A percentile compares a stretch with the other conserved stretches of the same genome.
Evolutionary conservation across 2,329 filamentous ascomycete species (phyloP).

Genomic region (Neofusicoccum umdonicola): DNA sequence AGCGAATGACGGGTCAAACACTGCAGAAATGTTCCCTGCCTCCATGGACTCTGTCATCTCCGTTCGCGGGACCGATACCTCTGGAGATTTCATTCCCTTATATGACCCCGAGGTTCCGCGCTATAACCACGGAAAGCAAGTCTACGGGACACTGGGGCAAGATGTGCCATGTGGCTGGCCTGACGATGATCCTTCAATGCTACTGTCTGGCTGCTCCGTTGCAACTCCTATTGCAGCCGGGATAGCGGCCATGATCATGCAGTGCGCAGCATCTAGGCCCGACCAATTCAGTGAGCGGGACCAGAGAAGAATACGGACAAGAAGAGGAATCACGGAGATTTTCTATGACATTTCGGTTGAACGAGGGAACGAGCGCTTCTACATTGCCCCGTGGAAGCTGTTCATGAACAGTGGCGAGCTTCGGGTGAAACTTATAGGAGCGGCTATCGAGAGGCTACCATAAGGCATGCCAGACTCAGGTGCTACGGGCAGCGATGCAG

Average conservation of each 20-base stretch:
- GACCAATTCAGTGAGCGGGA: not conserved
- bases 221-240: not conserved
- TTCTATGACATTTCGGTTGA: not conserved
- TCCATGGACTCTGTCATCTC: not conserved
- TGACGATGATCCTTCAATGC: not conserved
- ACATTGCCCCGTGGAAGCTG: not conserved
- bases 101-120: not conserved
- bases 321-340: not conserved
- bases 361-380: not conserved
- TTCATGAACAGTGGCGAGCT: not conserved
- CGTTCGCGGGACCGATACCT: not conserved
- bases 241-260: not conserved
- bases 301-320: not conserved
- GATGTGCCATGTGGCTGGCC: not conserved
- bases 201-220: not conserved
- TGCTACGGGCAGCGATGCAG: not conserved
- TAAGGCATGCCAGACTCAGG: not conserved
- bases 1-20: not conserved
- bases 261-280: not conserved
- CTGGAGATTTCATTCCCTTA: not conserved
- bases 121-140: not conserved
- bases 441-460: rapidly evolving
- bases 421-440: not conserved
- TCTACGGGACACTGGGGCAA: not conserved
- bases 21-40: not conserved